Evolutionary conservation across 2,329 filamentous ascomycete genomes (phyloP), one percentile per base, ranked within the genome.

Genomic region (Davidsoniella eucalypti): DNA sequence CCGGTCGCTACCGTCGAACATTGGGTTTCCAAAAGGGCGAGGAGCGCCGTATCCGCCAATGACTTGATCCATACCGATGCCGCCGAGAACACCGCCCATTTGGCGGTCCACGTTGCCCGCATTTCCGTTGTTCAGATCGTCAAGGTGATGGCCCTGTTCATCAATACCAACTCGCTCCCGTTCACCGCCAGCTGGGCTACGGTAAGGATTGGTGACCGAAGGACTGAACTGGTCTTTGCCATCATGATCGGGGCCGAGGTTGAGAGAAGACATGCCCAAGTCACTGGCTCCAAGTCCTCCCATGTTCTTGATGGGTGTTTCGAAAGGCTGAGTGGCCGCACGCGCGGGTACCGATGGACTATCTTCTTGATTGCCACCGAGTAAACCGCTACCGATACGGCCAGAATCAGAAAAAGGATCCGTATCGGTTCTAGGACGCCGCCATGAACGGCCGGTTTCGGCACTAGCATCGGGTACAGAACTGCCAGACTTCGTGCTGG

Each of bases 171-270:
- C 17, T 43, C 50, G 43, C 46, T 52, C 50, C 40, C 83, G 79
- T 42, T 79, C 79, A 23, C 87, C 83, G 37, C 82, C 84, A 6
- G 84, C 78, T 2, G 92, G 92, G 62, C 90, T 96, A 56, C 88
- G 85, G 61, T 92, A 98, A 1, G 92, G 92, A 61, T 98, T 98
- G 2, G 92, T 96, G 59, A 94, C 86, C 0, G 88, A 92, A 9
- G 92, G 92, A 61, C 90, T 96, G 60, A 86, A 76, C 0, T 84
- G 82, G 52, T 87, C 84, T 56, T 80, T 71, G n/a, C 29, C 36
- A 6, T 48, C 41, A 41, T 23, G 25, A n/a, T 71, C 70, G 45
- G 78, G 70, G 47, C 72, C 72, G 39, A 69, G 71, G 64, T 65
- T 75, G 58, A 74, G 69, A 57, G 75, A 75, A 12, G 74, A 67